These are phyloP conservation scores for Apiospora hydei DNA, from an alignment of 2,329 filamentous ascomycete genomes.

Conservation along the genomic window DNA sequence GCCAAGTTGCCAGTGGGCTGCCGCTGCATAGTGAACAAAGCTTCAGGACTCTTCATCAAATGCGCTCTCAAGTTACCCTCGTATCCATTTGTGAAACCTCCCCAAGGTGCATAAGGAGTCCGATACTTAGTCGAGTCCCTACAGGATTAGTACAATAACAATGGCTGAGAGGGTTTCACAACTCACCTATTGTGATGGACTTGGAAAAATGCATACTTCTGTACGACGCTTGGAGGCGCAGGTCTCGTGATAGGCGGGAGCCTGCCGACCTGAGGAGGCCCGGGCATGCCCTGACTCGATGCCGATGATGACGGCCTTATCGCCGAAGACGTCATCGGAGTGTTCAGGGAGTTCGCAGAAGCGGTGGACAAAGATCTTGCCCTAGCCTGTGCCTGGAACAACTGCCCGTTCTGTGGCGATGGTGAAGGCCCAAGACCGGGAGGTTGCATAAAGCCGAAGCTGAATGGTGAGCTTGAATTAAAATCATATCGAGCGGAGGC, in stretches of 20 bases:
- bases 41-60: constrained; percentile 51
- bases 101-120: constrained; percentile 64
- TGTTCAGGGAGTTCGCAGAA: constrained; percentile 42
- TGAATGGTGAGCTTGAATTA: constrained; percentile 43
- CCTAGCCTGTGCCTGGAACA: constrained; percentile 44
- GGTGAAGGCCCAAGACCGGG: constrained; percentile 42
- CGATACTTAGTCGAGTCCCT: constrained; percentile 64
- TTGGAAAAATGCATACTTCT: constrained; percentile 66
- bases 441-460: constrained; percentile 43
- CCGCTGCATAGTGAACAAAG: constrained; percentile 40
- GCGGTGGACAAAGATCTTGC: constrained; percentile 42
- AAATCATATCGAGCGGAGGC: constrained; percentile 40
- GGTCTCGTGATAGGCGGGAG: constrained; percentile 33
- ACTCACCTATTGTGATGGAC: constrained; percentile 65
- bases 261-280: constrained; percentile 35
- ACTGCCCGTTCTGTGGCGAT: constrained; percentile 43
- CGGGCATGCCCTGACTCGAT: constrained; percentile 40
- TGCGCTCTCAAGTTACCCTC: constrained; percentile 59
- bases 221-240: constrained; percentile 49
- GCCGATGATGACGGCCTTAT: constrained; percentile 47
- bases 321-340: constrained; percentile 45
- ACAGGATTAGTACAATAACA: constrained; percentile 31
- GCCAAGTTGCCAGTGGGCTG: neutral
- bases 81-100: constrained; percentile 68
- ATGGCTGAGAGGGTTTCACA: constrained; percentile 30